A percentile compares a stretch with the other conserved stretches of the same genome.
Evolutionary conservation across 2,329 filamentous ascomycete species (phyloP).

Genomic region (Xylariomycetidae sp.): DNA sequence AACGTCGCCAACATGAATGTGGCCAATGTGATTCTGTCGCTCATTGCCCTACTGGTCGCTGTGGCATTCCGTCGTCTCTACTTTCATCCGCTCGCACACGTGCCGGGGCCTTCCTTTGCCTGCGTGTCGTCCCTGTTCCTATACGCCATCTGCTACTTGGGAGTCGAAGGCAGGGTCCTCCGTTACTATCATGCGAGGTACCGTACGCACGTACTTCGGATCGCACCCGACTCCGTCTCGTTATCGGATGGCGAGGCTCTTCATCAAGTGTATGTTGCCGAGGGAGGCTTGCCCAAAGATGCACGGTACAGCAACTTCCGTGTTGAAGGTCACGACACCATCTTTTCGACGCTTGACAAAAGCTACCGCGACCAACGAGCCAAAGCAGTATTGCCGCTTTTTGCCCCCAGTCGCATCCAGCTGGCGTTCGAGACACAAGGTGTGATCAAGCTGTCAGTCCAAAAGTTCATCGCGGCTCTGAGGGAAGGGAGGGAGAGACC

Average conservation of each 20-base stretch:
- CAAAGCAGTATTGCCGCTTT: background rate
- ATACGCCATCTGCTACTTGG: constrained; percentile 14
- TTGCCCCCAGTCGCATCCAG: background rate
- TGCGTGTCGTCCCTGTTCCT: constrained; percentile 7
- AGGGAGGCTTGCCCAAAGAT: background rate
- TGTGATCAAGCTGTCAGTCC: background rate
- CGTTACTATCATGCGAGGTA: constrained; percentile 6
- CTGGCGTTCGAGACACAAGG: background rate
- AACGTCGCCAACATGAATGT: background rate
- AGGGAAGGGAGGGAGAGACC: background rate
- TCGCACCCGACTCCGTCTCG: background rate
- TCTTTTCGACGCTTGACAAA: background rate
- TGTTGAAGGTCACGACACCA: background rate
- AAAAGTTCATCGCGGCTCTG: background rate
- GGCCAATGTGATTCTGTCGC: background rate
- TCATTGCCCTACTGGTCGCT: constrained; percentile 1
- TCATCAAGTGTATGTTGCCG: background rate
- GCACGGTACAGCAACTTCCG: background rate
- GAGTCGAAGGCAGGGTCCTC: constrained; percentile 13
- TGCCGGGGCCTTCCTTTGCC: background rate
- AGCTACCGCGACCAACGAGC: background rate
- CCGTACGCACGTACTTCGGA: background rate
- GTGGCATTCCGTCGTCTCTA: background rate
- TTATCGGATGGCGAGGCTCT: background rate
- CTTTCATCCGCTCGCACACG: background rate